These are phyloP conservation scores for Macrophomina phaseolina DNA, from an alignment of 2,329 filamentous ascomycete genomes.

Conservation along the genomic window DNA sequence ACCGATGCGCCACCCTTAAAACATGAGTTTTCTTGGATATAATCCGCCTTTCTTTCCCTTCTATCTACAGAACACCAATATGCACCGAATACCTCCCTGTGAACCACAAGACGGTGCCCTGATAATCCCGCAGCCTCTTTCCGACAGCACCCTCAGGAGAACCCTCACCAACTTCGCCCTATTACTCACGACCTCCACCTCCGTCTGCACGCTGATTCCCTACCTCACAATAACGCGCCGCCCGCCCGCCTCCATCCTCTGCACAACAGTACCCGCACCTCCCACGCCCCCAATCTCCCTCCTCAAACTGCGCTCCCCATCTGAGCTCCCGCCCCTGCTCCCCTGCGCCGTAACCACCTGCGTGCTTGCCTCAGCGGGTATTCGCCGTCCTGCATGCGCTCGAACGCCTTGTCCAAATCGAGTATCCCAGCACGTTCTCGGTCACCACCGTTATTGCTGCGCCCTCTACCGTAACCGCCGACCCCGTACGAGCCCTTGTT, in stretches of 20 bases:
- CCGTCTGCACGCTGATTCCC: background rate
- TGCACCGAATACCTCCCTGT: no score
- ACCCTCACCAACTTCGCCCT: background rate
- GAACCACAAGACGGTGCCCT: no score
- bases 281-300: background rate
- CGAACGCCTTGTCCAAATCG: background rate
- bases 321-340: background rate
- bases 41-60: no score
- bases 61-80: no score
- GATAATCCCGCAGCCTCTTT: background rate
- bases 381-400: conserved; percentile 13
- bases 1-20: no score
- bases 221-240: background rate
- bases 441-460: background rate
- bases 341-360: background rate
- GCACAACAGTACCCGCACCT: background rate
- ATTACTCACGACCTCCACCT: background rate
- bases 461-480: background rate
- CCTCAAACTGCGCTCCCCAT: background rate
- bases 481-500: background rate
- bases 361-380: background rate
- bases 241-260: background rate
- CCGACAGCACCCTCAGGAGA: background rate
- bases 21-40: no score
- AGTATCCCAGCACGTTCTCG: background rate